Evolutionary conservation across 176 grass and related monocot genomes (phyloP), one percentile per base, ranked within the genome.

Genomic region (Zizania latifolia): DNA sequence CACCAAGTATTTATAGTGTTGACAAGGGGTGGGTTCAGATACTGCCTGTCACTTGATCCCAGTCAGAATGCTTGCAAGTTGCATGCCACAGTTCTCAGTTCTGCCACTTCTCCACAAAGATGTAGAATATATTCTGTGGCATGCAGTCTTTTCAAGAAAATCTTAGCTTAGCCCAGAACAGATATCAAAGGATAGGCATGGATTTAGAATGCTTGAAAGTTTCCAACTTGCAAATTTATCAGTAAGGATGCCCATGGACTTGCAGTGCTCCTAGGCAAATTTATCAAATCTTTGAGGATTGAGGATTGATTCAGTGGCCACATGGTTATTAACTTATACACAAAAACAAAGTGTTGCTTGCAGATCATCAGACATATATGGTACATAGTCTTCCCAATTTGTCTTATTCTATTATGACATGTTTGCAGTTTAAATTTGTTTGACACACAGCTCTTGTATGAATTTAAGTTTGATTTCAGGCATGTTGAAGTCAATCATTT

Each of bases 61-160:
- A 55, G 19, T 41, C 13, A n/a, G 23, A 51, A 51, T 51, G 46
- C 1, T 26, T 58, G 34, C 45, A 62, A 45, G 41, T 60, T 62
- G 44, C 28, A 54, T 86, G 54, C 2, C 29, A 75, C 22, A 23
- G 38, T 23, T 51, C 6, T 51, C 6, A n/a, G 46, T 51, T 41
- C 16, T 62, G 77, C 26, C 56, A 29, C 61, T 22, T 67, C 39
- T 46, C n/a, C 60, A 62, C 24, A 51, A 19, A 21, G 19, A 4
- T 62, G 37, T 35, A 51, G 77, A 86, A 86, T 81, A 86, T 86
- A 70, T 86, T 86, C 77, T 28, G 29, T 69, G 27, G 10, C 33
- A 43, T 55, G 62, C 19, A 13, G 55, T 81, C 71, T 54, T 31
- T 31, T 80, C 78, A 43, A 53, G 54, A 55, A 62, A 68, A 75